phyloP scores from a whole-genome alignment of 2,329 filamentous ascomycete species.

The Aspergillus sp. region DNA sequence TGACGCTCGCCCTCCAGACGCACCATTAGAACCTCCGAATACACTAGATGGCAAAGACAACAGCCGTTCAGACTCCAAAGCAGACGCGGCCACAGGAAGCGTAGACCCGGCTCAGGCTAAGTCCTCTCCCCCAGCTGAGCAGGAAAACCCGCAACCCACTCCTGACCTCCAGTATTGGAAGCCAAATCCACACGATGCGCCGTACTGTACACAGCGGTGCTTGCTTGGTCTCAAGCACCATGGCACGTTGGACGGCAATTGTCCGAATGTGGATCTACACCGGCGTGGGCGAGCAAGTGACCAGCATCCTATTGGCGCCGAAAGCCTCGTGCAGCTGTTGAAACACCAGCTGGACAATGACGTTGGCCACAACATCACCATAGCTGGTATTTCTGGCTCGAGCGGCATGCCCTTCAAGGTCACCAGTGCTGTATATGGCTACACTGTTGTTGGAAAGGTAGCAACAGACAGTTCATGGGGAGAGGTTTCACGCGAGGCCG shows the following conservation, averaged over 20 bases:
- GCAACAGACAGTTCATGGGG: slow-evolving; percentile 19
- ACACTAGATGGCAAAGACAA: too few species aligned
- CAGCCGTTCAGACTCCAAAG: too few species aligned
- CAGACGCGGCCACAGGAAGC: too few species aligned
- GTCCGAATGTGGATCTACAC: slow-evolving; percentile 17
- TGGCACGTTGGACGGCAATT: slow-evolving; percentile 11
- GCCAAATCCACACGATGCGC: slow-evolving; percentile 7
- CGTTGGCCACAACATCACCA: slow-evolving; percentile 16
- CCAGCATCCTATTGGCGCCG: slow-evolving; percentile 9
- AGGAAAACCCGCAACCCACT: too few species aligned
- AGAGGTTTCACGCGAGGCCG: slow-evolving; percentile 15
- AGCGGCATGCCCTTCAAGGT: slow-evolving; percentile 23
- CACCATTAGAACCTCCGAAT: too few species aligned
- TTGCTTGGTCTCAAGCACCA: slow-evolving; percentile 16
- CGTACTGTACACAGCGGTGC: slow-evolving; percentile 18
- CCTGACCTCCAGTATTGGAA: too few species aligned
- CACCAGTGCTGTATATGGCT: slow-evolving; percentile 15
- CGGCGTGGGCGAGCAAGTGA: slow-evolving; percentile 4
- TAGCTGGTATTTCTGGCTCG: slow-evolving; percentile 14
- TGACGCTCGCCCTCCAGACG: too few species aligned
- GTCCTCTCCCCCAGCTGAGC: too few species aligned
- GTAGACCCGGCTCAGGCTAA: too few species aligned
- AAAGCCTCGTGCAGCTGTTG: slow-evolving; percentile 10
- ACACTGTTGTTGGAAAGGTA: slow-evolving; percentile 22
- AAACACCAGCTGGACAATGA: slow-evolving; percentile 19